Evolutionary conservation across 805 yeast genomes (phyloP).

Genomic region (Candida boidinii): DNA sequence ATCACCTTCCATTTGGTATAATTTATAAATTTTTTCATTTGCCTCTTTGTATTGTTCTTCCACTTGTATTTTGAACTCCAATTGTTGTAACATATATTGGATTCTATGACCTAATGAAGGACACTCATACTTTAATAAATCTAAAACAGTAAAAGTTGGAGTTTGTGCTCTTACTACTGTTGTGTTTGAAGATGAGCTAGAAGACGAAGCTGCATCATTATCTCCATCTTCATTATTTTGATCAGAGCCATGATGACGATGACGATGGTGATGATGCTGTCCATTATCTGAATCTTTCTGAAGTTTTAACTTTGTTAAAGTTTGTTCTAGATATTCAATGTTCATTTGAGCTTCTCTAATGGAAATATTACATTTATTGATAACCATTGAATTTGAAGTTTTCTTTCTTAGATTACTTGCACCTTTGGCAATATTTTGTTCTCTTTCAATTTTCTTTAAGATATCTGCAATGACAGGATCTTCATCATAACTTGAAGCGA

Average conservation of each 20-base stretch:
- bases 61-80: conserved; percentile 88
- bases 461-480: conserved; percentile 56
- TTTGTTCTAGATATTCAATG: conserved; percentile 78
- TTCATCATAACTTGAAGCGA: conserved; percentile 3
- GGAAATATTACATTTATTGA: conserved; percentile 83
- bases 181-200: conserved; percentile 11
- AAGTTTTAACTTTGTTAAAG: conserved; percentile 52
- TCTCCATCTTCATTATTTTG: neutral
- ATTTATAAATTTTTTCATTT: conserved; percentile 76
- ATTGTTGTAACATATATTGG: conserved; percentile 90
- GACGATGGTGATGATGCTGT: neutral
- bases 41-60: conserved; percentile 93
- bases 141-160: conserved; percentile 60
- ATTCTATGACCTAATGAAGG: conserved; percentile 92
- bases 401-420: conserved; percentile 73
- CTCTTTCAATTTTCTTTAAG: conserved; percentile 78
- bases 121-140: conserved; percentile 83
- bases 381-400: conserved; percentile 73
- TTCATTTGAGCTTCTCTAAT: conserved; percentile 89
- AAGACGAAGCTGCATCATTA: neutral
- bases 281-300: conserved; percentile 13
- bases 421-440: conserved; percentile 79
- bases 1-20: conserved; percentile 90
- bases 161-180: too few species aligned
- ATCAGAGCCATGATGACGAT: conserved; percentile 1